Percentiles rank a stretch among this genome's conserved stretches.
Conservation (phyloP, 192 early-diverging fungal genomes). For the Coemansia sp. region DNA sequence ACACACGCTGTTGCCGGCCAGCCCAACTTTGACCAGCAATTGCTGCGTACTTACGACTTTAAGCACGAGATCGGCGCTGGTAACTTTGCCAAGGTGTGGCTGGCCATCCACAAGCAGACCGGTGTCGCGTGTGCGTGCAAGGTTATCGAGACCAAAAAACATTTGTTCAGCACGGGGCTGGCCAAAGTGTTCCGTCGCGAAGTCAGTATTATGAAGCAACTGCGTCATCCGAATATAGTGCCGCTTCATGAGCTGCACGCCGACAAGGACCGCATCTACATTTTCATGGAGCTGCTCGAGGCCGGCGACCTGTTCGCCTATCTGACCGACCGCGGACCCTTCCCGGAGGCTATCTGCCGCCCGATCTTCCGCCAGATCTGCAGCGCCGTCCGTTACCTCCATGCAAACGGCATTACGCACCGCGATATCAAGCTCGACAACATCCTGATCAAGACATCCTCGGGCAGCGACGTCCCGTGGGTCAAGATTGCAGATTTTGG, state of each 20-base stretch:
- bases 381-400: slow-evolving; percentile 69
- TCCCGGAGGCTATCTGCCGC: slow-evolving; percentile 41
- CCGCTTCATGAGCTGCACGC: slow-evolving; percentile 44
- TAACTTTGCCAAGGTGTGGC: slow-evolving; percentile 57
- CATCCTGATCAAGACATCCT: slow-evolving; percentile 47
- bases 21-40: slow-evolving; percentile 17
- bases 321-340: slow-evolving; percentile 36
- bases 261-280: slow-evolving; percentile 51
- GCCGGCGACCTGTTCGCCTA: slow-evolving; percentile 54
- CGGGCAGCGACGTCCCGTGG: slow-evolving; percentile 8
- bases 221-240: slow-evolving; percentile 45
- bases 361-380: slow-evolving; percentile 53
- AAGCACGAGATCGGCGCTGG: slow-evolving; percentile 53
- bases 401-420: slow-evolving; percentile 83
- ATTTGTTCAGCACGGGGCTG: slow-evolving; percentile 44
- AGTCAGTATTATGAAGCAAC: slow-evolving; percentile 44
- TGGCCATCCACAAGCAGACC: slow-evolving; percentile 51
- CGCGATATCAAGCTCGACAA: slow-evolving; percentile 94
- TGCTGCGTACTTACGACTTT: slow-evolving; percentile 48
- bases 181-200: slow-evolving; percentile 53
- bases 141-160: slow-evolving; percentile 49
- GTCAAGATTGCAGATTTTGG: slow-evolving; percentile 73
- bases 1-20: slow-evolving; percentile 2
- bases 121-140: slow-evolving; percentile 53
- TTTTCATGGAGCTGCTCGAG: slow-evolving; percentile 55